Evolutionary conservation across 2,329 filamentous ascomycete genomes (phyloP).

Genomic region (Xylaria sp.): DNA sequence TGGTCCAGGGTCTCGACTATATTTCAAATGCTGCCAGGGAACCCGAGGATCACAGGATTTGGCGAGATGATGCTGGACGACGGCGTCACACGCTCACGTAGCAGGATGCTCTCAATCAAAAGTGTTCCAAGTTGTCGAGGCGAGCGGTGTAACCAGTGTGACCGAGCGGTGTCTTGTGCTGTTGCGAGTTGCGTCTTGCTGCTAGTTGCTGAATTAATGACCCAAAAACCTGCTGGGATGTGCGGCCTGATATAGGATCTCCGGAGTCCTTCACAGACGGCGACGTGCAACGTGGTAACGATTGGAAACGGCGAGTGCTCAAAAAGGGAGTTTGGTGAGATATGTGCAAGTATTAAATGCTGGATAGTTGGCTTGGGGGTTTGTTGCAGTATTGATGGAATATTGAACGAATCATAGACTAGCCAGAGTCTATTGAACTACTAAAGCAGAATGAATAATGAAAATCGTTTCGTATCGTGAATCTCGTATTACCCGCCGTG

Average conservation of each 20-base stretch:
- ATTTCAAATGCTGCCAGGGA: slow-evolving; percentile 30
- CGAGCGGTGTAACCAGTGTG: slow-evolving; percentile 41
- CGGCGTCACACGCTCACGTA: slow-evolving; percentile 39
- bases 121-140: slow-evolving; percentile 38
- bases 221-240: slow-evolving; percentile 33
- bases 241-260: slow-evolving; percentile 36
- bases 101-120: slow-evolving; percentile 38
- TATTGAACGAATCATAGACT: slow-evolving; percentile 45
- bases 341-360: slow-evolving; percentile 45
- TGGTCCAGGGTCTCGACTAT: slow-evolving; percentile 19
- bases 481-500: slow-evolving; percentile 44
- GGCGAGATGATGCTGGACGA: slow-evolving; percentile 40
- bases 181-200: slow-evolving; percentile 6
- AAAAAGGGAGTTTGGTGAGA: slow-evolving; percentile 43
- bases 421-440: slow-evolving; percentile 45
- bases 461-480: slow-evolving; percentile 43
- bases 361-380: slow-evolving; percentile 40
- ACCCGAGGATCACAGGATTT: slow-evolving; percentile 38
- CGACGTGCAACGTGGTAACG: slow-evolving; percentile 29
- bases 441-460: slow-evolving; percentile 30
- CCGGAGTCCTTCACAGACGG: slow-evolving; percentile 16
- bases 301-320: slow-evolving; percentile 36
- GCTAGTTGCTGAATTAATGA: slow-evolving; percentile 21
- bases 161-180: slow-evolving; percentile 34
- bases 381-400: slow-evolving; percentile 37